Evolutionary conservation across 257 asterid genomes (phyloP), one percentile per base, ranked within the genome.

Genomic region (Salvia rosmarinus): DNA sequence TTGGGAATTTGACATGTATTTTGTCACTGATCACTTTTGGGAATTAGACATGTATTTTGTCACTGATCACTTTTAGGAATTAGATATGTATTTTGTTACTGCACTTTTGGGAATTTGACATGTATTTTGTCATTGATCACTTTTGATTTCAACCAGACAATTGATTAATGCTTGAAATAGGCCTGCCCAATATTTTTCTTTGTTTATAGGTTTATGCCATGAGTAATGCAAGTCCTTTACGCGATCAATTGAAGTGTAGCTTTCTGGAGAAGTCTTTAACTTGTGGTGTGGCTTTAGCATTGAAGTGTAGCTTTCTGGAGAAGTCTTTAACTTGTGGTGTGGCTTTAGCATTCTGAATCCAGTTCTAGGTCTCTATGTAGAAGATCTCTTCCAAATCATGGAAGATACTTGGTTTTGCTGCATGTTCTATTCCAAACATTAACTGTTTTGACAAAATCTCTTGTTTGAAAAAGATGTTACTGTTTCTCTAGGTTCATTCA

Each of bases 311-410:
- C 58, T 51, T 51, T 51, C 4, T 23, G 7, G 0, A 52, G 60
- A 21, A 20, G 34, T 21, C 8, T 21, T 52, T 52, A 4, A 20
- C 60, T 52, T 6, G 6, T 17, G 58, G 58, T 51, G 54, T 21
- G 74, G 28, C 42, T 13, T 35, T 52, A n/a, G 30, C 65, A 55
- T 51, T 55, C 40, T 16, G 35, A 50, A 32, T 10, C 52, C 32
- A 52, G 74, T 68, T 34, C 40, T 37, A 13, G 17, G n/a, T 52
- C 60, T 52, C 14, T 20, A 4, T 3, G 8, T 20, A 52, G 14
- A 52, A 19, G 14, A 52, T 52, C 5, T 52, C 7, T 20, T 11
- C 60, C 60, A 52, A 52, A 21, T 52, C 60, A 20, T 20, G 59
- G 23, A n/a, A 52, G 9, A 20, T 20, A 52, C 34, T 23, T 6